A percentile compares a stretch with the other conserved stretches of the same genome.
Conservation (phyloP, 1,284 basidiomycete genomes). For the Cutaneotrichosporon sp. region DNA sequence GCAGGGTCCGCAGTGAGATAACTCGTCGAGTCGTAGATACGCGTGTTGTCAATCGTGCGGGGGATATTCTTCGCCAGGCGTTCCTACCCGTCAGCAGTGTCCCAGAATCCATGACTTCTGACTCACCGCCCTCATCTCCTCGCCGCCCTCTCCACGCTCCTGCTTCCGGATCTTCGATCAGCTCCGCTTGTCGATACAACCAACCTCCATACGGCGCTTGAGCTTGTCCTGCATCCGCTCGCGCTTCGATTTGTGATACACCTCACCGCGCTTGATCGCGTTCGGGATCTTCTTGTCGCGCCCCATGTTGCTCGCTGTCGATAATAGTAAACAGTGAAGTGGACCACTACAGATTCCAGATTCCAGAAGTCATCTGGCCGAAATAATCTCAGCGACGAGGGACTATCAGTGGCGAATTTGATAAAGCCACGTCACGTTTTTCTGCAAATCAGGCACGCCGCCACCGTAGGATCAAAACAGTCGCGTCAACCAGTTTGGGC, state of each 20-base stretch:
- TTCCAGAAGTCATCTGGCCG: slow-evolving; percentile 3
- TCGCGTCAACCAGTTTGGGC: slow-evolving; percentile 11
- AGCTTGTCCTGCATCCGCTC: slow-evolving; percentile 77
- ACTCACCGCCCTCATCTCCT: slow-evolving; percentile 36
- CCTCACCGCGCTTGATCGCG: slow-evolving; percentile 75
- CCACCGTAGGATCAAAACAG: slow-evolving; percentile 4
- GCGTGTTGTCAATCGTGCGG: slow-evolving; percentile 86
- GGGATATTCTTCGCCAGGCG: slow-evolving; percentile 79
- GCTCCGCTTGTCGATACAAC: slow-evolving; percentile 21
- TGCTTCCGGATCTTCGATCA: slow-evolving; percentile 37
- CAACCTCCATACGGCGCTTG: slow-evolving; percentile 68
- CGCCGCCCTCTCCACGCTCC: slow-evolving; percentile 38
- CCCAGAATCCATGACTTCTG: too few relatives aligned
- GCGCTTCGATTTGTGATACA: slow-evolving; percentile 68
- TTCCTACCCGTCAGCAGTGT: slow-evolving; percentile 58
- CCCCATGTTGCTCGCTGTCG: slow-evolving; percentile 30
- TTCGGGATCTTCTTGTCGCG: slow-evolving; percentile 61
- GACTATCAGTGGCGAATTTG: not conserved
- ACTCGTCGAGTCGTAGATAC: slow-evolving; percentile 76
- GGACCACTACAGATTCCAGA: too few relatives aligned
- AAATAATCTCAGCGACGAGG: too few relatives aligned
- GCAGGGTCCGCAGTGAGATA: slow-evolving; percentile 67
- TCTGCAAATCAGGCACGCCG: not conserved
- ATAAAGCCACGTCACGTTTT: not conserved
- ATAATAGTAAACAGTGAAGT: too few relatives aligned